Evolutionary conservation across 176 grass and related monocot species (phyloP).

Genomic region (Bonia amplexicaulis): DNA sequence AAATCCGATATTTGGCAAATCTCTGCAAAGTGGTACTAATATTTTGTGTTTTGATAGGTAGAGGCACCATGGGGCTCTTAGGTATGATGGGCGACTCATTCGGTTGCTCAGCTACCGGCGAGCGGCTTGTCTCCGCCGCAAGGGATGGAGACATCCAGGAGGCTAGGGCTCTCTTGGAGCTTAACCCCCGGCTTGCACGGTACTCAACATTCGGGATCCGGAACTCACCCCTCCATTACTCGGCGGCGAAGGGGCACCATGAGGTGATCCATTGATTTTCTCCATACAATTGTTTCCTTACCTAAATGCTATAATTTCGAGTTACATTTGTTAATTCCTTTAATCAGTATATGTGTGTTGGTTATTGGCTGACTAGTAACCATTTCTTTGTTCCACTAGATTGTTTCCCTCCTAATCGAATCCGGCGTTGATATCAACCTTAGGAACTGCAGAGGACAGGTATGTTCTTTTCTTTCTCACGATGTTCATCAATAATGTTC

Average conservation of each 20-base stretch:
- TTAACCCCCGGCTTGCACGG: conserved; percentile 77
- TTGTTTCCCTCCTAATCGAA: conserved; percentile 89
- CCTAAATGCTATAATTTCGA: conserved; percentile 3
- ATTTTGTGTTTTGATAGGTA: conserved; percentile 23
- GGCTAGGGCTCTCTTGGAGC: conserved; percentile 77
- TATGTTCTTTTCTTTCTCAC: conserved; percentile 20
- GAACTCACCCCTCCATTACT: conserved; percentile 93
- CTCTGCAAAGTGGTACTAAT: conserved; percentile 15
- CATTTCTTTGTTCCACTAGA: conserved; percentile 34
- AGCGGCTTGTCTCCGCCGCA: conserved; percentile 74
- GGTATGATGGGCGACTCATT: conserved; percentile 78
- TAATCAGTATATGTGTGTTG: background rate
- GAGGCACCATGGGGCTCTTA: conserved; percentile 66
- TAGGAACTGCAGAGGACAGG: conserved; percentile 87
- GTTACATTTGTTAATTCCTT: background rate
- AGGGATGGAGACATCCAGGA: conserved; percentile 93
- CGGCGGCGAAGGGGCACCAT: conserved; percentile 80
- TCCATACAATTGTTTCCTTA: background rate
- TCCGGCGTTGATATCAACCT: conserved; percentile 88
- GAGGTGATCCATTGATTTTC: conserved; percentile 59
- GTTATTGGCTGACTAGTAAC: conserved; percentile 18
- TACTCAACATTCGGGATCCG: conserved; percentile 83
- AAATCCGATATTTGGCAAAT: background rate
- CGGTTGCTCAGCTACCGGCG: conserved; percentile 80
- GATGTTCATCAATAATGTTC: conserved; percentile 12